phyloP scores from a whole-genome alignment of 768 basidiomycete species.

The Phlebiopsis flavidoalba region DNA sequence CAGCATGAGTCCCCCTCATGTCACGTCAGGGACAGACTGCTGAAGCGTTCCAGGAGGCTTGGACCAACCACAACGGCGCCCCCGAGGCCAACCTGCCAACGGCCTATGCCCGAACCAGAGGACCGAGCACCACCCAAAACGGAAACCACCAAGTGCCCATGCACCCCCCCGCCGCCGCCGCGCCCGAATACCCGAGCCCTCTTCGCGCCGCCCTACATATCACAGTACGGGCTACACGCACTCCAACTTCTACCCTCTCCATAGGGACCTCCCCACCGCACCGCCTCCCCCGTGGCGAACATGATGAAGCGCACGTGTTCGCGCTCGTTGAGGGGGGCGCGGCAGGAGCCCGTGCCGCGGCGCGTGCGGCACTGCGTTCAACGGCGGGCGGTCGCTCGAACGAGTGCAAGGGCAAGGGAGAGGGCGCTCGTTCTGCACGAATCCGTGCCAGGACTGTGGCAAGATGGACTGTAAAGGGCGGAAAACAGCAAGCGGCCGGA shows the following conservation, averaged over 20 bases:
- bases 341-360: constrained; percentile 35
- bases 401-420: constrained; percentile 82
- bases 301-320: constrained; percentile 25
- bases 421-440: constrained; percentile 66
- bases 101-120: constrained; percentile 1
- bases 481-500: constrained; percentile 75
- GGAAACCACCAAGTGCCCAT: constrained; percentile 3
- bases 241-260: constrained; percentile 18
- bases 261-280: no score
- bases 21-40: constrained; percentile 29
- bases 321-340: constrained; percentile 19
- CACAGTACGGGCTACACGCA: constrained; percentile 20
- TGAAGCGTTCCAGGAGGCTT: constrained; percentile 55
- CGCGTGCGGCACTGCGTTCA: constrained; percentile 77
- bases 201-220: constrained; percentile 10
- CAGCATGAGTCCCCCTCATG: constrained; percentile 9
- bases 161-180: background rate
- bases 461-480: constrained; percentile 73
- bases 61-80: constrained; percentile 50
- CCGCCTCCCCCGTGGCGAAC: background rate
- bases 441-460: constrained; percentile 79
- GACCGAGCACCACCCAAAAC: constrained; percentile 6
- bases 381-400: constrained; percentile 78
- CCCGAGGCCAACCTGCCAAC: constrained; percentile 11
- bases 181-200: constrained; percentile 12